Evolutionary conservation across 2,329 filamentous ascomycete species (phyloP), one percentile per base, ranked within the genome.

Genomic region (Aspergillus terreus): DNA sequence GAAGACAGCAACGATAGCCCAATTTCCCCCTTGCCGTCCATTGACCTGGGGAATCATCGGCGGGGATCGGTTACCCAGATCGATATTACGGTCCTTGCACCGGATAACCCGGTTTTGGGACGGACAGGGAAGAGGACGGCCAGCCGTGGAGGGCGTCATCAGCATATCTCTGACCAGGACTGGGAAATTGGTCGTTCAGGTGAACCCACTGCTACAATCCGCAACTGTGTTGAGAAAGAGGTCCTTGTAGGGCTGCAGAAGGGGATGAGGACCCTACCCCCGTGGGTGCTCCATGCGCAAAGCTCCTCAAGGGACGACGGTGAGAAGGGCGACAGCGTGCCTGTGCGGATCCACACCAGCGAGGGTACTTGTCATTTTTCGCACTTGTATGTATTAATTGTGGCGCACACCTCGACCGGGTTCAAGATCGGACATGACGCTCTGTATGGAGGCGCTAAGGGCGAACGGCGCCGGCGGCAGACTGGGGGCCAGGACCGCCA

Each of bases 341-440:
- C 64, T 1, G 59, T 71, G 21, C 47, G 52, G 4, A 58, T 66
- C 9, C 63, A 65, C 50, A 63, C 62, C 0, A 74, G 75, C 9
- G 74, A 79, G 57, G 59, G 68, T 19, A 78, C 76, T 1, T 59
- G 66, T 10, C 70, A 76, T 40, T 67, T 65, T 10, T 75, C 75
- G 44, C 72, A 75, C 5, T 63, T 78, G 33, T 84, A 83, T 51
- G 61, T 84, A 17, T 71, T 85, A 14, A 66, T 84, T 12, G 77
- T 83, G 11, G 81, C 80, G 1, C 77, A 78, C 21, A 77, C 74
- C 1, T 68, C 68, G 0, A 73, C 68, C 0, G 76, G 76, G 1
- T 74, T 78, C 53, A 72, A 68, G 30, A 68, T 84, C 10, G 81
- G 77, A 2, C 64, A 75, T 3, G 81, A 84, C 59, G 75, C 71